Conservation (phyloP, 2,329 filamentous ascomycete genomes). For the Exophiala lecanii-corni region DNA sequence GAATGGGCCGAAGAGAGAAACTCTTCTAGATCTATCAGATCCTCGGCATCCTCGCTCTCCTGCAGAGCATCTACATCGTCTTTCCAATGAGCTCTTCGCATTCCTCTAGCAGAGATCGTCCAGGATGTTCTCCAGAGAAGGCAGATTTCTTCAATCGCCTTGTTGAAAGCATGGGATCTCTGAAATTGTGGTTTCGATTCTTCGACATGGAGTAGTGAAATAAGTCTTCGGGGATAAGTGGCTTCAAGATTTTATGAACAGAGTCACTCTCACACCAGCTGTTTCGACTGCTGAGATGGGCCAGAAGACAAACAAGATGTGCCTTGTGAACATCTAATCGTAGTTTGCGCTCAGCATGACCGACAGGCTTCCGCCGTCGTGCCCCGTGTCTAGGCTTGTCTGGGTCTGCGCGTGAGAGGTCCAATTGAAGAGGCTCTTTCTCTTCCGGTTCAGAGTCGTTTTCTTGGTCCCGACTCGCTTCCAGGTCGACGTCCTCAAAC, state of each 20-base stretch:
- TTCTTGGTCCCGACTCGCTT: conserved; percentile 34
- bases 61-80: conserved; percentile 59
- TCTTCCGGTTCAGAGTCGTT: conserved; percentile 33
- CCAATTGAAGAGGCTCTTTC: conserved; percentile 34
- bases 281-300: conserved; percentile 73
- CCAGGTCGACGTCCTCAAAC: conserved; percentile 53
- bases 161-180: conserved; percentile 55
- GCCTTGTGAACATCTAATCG: conserved; percentile 78
- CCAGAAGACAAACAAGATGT: conserved; percentile 77
- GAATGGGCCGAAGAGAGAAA: conserved; percentile 67
- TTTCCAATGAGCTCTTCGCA: conserved; percentile 70
- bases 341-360: conserved; percentile 53
- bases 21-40: conserved; percentile 63
- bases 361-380: conserved; percentile 48
- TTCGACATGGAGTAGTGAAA: conserved; percentile 65
- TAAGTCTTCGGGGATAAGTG: conserved; percentile 61
- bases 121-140: conserved; percentile 45
- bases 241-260: conserved; percentile 62
- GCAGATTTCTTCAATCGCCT: conserved; percentile 60
- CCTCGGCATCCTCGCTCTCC: conserved; percentile 62
- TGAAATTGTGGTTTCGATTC: conserved; percentile 64
- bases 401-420: conserved; percentile 25
- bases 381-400: conserved; percentile 12
- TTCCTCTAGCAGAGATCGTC: conserved; percentile 64
- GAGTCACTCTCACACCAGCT: conserved; percentile 77